Conservation (phyloP, 805 yeast species). For the Kluyveromyces siamensis region DNA sequence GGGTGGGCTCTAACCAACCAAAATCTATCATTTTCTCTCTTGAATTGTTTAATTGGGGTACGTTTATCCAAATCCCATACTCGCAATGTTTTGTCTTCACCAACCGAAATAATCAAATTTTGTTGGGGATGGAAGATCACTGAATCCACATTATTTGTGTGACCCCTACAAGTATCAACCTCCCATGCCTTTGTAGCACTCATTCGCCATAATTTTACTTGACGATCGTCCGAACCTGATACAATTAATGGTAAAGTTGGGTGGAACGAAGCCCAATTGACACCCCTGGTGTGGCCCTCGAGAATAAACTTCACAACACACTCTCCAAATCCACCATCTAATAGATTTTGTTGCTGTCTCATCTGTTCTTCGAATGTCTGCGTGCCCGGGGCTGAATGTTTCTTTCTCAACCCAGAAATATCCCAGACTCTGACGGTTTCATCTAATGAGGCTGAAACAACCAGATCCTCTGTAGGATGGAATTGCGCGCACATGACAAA, state of each 20-base stretch:
- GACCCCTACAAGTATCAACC: slow-evolving; percentile 97
- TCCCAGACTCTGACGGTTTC: slow-evolving; percentile 99
- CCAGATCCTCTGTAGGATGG: slow-evolving; percentile 90
- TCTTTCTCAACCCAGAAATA: slow-evolving; percentile 86
- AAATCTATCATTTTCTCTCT: slow-evolving; percentile 88
- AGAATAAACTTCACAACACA: slow-evolving; percentile 91
- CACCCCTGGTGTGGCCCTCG: slow-evolving; percentile 98
- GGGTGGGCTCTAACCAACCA: slow-evolving; percentile 93
- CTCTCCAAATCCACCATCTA: slow-evolving; percentile 92
- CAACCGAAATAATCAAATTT: slow-evolving; percentile 84
- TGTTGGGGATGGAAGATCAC: slow-evolving; percentile 89
- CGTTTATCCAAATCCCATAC: slow-evolving; percentile 95
- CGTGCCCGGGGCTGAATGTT: slow-evolving; percentile 77
- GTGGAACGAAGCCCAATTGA: slow-evolving; percentile 97
- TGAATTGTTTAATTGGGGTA: slow-evolving; percentile 86
- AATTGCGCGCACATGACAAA: slow-evolving; percentile 97
- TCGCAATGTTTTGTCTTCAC: slow-evolving; percentile 93
- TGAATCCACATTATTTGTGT: slow-evolving; percentile 84
- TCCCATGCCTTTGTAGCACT: slow-evolving; percentile 98
- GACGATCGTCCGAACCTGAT: slow-evolving; percentile 93
- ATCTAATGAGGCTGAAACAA: slow-evolving; percentile 93
- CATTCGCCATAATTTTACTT: slow-evolving; percentile 96
- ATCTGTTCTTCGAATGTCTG: slow-evolving; percentile 36
- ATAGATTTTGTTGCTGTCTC: slow-evolving; percentile 52
- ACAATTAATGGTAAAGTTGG: slow-evolving; percentile 92